Evolutionary conservation across 129 eudicot genomes (phyloP).

Genomic region (Flaveria ramosissima): DNA sequence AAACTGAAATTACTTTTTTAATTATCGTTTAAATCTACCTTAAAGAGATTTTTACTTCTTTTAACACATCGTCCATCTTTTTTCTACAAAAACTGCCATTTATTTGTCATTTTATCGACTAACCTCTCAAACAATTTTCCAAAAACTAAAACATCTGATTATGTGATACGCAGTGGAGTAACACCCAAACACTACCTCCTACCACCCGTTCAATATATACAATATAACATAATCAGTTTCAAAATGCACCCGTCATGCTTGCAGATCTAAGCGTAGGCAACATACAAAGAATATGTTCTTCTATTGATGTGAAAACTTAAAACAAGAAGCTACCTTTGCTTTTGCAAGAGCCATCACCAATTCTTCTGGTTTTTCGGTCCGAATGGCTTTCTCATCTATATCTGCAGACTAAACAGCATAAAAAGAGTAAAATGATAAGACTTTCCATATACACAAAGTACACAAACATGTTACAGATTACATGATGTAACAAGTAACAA

Average conservation of each 20-base stretch:
- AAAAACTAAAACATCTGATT: background rate
- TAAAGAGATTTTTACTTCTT: too few relatives aligned
- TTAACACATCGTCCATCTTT: too few relatives aligned
- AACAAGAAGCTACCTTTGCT: conserved; percentile 60
- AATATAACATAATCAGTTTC: background rate
- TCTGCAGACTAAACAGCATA: conserved; percentile 64
- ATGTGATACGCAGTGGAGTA: background rate
- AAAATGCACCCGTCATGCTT: background rate
- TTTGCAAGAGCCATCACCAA: conserved; percentile 88
- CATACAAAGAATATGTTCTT: background rate
- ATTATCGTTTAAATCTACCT: too few relatives aligned
- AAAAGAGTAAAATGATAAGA: background rate
- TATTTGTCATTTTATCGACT: background rate
- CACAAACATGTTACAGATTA: background rate
- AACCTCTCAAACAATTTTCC: background rate
- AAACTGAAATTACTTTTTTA: background rate
- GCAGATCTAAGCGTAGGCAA: background rate
- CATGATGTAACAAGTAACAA: background rate
- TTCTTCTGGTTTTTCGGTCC: conserved; percentile 82
- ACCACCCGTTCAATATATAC: background rate
- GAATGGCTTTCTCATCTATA: conserved; percentile 86
- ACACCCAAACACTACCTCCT: background rate
- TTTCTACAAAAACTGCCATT: background rate
- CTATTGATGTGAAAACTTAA: background rate
- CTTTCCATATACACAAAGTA: background rate